These are phyloP conservation scores for Boletus vermiculosoides DNA, from an alignment of 768 basidiomycete genomes.

Conservation along the genomic window DNA sequence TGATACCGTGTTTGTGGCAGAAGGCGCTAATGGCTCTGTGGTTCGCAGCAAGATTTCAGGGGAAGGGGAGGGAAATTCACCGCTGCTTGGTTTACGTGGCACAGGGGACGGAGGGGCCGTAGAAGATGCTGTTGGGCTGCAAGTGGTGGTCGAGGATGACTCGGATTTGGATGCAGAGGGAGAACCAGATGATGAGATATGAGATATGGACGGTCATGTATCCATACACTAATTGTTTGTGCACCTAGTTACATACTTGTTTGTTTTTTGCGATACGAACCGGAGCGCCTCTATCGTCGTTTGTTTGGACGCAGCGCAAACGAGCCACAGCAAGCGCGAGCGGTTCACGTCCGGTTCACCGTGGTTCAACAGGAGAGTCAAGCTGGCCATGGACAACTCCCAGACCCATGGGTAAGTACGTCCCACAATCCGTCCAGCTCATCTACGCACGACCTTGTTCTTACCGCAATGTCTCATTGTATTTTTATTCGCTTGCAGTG, in stretches of 20 bases:
- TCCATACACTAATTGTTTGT: constrained; percentile 27
- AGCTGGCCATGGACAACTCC: constrained; percentile 33
- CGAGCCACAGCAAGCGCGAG: constrained; percentile 35
- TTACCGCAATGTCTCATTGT: constrained; percentile 12
- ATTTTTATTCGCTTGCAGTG: constrained; percentile 39
- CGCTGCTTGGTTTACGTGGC: constrained; percentile 7
- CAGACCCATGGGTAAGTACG: constrained; percentile 35
- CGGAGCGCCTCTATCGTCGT: constrained; percentile 17
- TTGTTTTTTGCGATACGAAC: constrained; percentile 19
- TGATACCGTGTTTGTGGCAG: constrained; percentile 47
- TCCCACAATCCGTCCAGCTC: constrained; percentile 9
- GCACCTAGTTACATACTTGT: constrained; percentile 11
- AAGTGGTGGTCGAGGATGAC: constrained; percentile 25
- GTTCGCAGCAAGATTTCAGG: constrained; percentile 28
- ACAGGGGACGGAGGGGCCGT: background rate
- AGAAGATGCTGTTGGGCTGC: constrained; percentile 1
- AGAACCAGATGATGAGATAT: constrained; percentile 46
- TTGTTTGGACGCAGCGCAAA: constrained; percentile 29
- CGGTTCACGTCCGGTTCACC: constrained; percentile 37
- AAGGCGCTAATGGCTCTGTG: constrained; percentile 30
- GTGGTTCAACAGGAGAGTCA: constrained; percentile 31
- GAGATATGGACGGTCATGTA: constrained; percentile 37
- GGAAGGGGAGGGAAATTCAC: constrained; percentile 16
- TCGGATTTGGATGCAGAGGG: constrained; percentile 43
- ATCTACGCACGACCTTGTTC: background rate